These are phyloP conservation scores for Neurospora discreta DNA, from an alignment of 495 filamentous ascomycete species.

Conservation along the genomic window DNA sequence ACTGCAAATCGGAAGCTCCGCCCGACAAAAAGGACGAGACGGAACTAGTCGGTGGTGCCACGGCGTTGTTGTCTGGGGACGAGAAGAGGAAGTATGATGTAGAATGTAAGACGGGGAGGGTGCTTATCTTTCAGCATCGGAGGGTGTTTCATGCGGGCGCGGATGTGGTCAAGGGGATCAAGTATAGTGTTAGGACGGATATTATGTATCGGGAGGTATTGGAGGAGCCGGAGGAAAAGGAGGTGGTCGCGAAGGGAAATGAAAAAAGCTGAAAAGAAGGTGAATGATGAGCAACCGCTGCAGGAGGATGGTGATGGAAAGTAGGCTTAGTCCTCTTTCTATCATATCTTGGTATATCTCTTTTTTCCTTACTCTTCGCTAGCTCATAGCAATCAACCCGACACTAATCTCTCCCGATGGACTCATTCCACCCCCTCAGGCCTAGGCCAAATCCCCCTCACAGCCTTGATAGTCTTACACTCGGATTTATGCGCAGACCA, in stretches of 20 bases:
- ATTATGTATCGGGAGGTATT: constrained; percentile 51
- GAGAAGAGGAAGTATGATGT: constrained; percentile 45
- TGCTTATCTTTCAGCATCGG: constrained; percentile 69
- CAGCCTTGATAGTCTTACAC: constrained; percentile 29
- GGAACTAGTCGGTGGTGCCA: constrained; percentile 50
- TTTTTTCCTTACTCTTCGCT: background rate
- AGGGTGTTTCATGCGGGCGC: constrained; percentile 62
- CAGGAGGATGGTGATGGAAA: background rate
- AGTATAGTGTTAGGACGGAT: constrained; percentile 71
- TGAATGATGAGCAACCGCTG: background rate
- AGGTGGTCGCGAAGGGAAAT: background rate
- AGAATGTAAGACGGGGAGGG: constrained; percentile 56
- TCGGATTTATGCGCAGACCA: constrained; percentile 34
- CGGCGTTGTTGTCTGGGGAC: constrained; percentile 46
- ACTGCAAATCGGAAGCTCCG: constrained; percentile 26
- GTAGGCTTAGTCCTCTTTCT: background rate
- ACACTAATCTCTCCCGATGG: background rate
- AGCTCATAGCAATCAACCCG: background rate
- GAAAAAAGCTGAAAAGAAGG: background rate
- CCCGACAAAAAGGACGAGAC: constrained; percentile 10
- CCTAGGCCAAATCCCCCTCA: constrained; percentile 26
- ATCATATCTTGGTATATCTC: too few species aligned
- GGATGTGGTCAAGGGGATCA: constrained; percentile 58
- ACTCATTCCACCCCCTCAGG: background rate
- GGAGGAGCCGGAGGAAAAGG: background rate